Evolutionary conservation across 2,329 filamentous ascomycete genomes (phyloP).

Genomic region (Trichoderma sp.): DNA sequence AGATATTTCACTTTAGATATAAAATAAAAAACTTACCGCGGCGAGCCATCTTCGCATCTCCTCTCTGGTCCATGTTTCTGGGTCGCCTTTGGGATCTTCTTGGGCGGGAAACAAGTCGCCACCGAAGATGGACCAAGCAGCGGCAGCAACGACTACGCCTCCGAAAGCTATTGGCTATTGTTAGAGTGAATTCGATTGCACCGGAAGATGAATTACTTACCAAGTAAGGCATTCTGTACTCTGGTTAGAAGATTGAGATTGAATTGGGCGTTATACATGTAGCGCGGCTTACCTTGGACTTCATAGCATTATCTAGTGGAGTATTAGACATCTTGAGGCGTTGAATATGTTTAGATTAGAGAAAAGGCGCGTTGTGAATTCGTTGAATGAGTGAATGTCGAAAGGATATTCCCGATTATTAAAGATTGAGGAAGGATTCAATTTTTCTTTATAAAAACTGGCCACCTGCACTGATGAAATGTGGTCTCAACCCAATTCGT

Average conservation of each 20-base stretch:
- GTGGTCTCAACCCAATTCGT: constrained; percentile 5
- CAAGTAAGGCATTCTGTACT: constrained; percentile 46
- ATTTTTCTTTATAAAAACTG: neutral
- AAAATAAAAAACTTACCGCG: constrained; percentile 54
- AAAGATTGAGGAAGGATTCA: neutral
- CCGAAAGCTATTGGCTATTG: constrained; percentile 60
- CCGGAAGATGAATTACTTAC: constrained; percentile 40
- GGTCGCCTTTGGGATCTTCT: constrained; percentile 74
- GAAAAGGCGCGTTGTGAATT: neutral
- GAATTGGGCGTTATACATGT: neutral
- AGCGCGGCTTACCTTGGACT: constrained; percentile 58
- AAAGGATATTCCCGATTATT: too few relatives aligned
- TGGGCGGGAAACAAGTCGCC: constrained; percentile 75
- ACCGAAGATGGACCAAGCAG: constrained; percentile 82
- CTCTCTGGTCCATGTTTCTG: constrained; percentile 68
- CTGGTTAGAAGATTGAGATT: neutral
- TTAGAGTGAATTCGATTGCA: neutral
- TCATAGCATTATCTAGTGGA: constrained; percentile 63
- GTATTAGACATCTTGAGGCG: constrained; percentile 59
- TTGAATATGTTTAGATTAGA: neutral
- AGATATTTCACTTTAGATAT: too few relatives aligned
- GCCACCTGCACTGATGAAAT: constrained; percentile 1
- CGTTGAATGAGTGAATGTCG: neutral
- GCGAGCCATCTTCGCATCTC: constrained; percentile 80
- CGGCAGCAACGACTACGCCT: constrained; percentile 75